These are phyloP conservation scores for Beauveria medogensis DNA, from an alignment of 2,329 filamentous ascomycete genomes.

Conservation along the genomic window DNA sequence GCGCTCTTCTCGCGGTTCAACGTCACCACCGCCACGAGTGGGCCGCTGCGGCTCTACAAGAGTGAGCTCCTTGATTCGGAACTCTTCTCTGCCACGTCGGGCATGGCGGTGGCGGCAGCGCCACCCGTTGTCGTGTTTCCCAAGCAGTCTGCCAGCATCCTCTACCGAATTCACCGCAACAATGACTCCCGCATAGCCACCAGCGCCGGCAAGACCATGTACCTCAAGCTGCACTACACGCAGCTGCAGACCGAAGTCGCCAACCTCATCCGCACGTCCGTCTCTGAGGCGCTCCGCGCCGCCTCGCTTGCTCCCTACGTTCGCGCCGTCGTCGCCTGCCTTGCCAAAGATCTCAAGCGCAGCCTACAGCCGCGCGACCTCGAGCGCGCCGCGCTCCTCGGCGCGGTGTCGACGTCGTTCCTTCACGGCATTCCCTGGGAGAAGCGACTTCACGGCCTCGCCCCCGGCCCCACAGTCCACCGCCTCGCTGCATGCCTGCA, in stretches of 20 bases:
- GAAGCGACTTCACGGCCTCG: conserved; percentile 42
- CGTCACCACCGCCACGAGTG: conserved; percentile 68
- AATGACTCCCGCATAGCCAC: conserved; percentile 21
- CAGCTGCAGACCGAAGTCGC: conserved; percentile 69
- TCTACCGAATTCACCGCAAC: conserved; percentile 69
- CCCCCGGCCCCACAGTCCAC: conserved; percentile 26
- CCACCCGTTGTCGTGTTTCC: conserved; percentile 59
- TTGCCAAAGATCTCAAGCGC: conserved; percentile 36
- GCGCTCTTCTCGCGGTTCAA: conserved; percentile 84
- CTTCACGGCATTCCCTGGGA: conserved; percentile 40
- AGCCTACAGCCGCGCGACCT: conserved; percentile 42
- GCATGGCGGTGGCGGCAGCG: conserved; percentile 24
- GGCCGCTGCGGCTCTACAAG: conserved; percentile 65
- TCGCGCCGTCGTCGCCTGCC: conserved; percentile 36
- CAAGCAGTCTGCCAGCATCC: conserved; percentile 69
- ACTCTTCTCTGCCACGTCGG: conserved; percentile 57
- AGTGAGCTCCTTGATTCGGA: conserved; percentile 65
- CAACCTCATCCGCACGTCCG: conserved; percentile 34
- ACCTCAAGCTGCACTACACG: conserved; percentile 67
- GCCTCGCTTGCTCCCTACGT: conserved; percentile 38
- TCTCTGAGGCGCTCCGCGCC: conserved; percentile 31
- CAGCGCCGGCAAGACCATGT: conserved; percentile 41
- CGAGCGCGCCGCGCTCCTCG: conserved; percentile 47
- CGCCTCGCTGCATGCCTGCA: conserved; percentile 23
- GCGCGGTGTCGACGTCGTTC: conserved; percentile 41